phyloP scores from a whole-genome alignment of 108 stramenopile species.

The Pseudonitzschia delicatissima region DNA sequence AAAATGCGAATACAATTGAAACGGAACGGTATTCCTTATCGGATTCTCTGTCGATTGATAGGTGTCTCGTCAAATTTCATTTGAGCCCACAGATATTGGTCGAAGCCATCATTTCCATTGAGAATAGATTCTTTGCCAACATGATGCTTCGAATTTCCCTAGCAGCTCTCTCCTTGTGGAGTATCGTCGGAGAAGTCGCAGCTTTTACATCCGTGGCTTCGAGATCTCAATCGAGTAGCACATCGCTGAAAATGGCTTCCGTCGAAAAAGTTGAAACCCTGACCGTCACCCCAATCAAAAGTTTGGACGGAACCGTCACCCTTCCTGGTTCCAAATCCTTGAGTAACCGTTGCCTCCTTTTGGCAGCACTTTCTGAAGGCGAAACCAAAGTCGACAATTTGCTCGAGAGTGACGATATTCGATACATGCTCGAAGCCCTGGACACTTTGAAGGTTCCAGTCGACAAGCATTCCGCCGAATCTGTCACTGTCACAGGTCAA shows the following conservation, averaged over 20 bases:
- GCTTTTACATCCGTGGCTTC: conserved; percentile 10
- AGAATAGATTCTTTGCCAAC: too few relatives aligned
- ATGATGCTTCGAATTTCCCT: neutral
- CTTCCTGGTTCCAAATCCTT: conserved; percentile 94
- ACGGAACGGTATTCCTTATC: too few relatives aligned
- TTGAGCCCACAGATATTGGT: too few relatives aligned
- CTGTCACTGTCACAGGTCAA: conserved; percentile 74
- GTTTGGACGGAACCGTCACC: conserved; percentile 84
- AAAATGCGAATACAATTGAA: too few relatives aligned
- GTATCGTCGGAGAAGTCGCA: neutral
- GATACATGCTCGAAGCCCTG: conserved; percentile 94
- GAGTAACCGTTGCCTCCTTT: conserved; percentile 84
- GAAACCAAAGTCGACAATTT: conserved; percentile 83
- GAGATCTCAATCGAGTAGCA: neutral
- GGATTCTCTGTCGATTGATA: too few relatives aligned
- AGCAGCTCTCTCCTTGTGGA: neutral
- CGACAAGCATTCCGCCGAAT: conserved; percentile 47
- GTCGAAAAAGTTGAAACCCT: conserved; percentile 42
- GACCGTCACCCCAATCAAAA: conserved; percentile 72
- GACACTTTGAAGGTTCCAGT: conserved; percentile 79
- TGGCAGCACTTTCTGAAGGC: conserved; percentile 73
- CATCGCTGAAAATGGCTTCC: conserved; percentile 13
- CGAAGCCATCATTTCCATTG: too few relatives aligned
- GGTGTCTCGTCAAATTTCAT: too few relatives aligned
- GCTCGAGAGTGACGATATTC: conserved; percentile 93